Evolutionary conservation across 352 stramenopile genomes (phyloP), one percentile per base, ranked within the genome.

Genomic region (Globisporangium middletonii): DNA sequence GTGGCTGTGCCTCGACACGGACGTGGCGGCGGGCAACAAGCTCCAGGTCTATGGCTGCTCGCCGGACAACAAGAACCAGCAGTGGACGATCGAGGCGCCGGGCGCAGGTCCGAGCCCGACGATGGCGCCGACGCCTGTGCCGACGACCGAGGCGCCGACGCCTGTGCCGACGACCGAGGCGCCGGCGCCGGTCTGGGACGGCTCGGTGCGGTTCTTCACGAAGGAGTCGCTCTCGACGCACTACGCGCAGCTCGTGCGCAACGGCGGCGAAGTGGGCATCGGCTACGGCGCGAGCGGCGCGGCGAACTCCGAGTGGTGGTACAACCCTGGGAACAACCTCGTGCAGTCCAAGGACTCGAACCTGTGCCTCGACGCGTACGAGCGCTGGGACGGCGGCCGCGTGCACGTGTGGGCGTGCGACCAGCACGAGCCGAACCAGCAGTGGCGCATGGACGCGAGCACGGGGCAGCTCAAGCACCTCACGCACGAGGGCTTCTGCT

Each of bases 41-140:
- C 58, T 89, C 19, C 71, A 87, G 62, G 62, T 92, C 16, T 86
- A 75, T 38, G 65, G 64, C 35, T 89, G 81, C 66, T 77, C 68
- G 16, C 28, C 50, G 4, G 71, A 70, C 67, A 84, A 87, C 63
- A 47, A 57, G 30, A 87, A 86, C 67, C 79, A 89, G 59, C 57
- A 80, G 59, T 88, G 73, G 72, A 42, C 49, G 18, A 30, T 68
- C 7, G 42, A 52, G 48, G 48, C 44, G 16, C 59, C 59, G 23
- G 59, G 45, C n/a, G 15, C 19, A n/a, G 30, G 45, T 19, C 63
- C 47, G 18, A 16, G 33, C 7, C 69, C 67, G 37, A 51, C 38
- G 12, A 30, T 55, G 54, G 42, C 13, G 45, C 71, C 12, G 63
- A 62, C 47, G 26, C 23, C 18, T 6, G 50, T 54, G 16, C 50